Conservation (phyloP, 2,329 filamentous ascomycete species). For the Apiospora koreana region DNA sequence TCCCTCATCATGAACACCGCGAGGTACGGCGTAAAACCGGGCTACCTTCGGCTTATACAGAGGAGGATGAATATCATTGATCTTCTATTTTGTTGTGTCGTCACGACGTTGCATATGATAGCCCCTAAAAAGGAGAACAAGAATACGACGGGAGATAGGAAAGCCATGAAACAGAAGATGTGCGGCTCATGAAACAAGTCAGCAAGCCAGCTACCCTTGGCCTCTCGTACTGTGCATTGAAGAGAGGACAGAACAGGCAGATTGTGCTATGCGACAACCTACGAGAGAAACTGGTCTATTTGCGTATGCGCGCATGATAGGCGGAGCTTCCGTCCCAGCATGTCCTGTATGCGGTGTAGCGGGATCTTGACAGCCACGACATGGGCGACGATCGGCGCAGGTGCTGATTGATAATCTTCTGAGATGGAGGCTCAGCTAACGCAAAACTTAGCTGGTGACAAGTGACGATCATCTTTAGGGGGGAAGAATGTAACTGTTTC, state of each 20-base stretch:
- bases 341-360: background rate
- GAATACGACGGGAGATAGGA: background rate
- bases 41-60: background rate
- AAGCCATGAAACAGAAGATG: background rate
- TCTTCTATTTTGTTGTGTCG: background rate
- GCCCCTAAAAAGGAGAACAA: background rate
- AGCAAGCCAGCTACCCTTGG: background rate
- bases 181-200: conserved; percentile 5
- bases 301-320: background rate
- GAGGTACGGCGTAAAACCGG: background rate
- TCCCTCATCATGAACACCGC: background rate
- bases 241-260: background rate
- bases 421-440: background rate
- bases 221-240: background rate
- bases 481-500: background rate
- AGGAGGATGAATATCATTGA: too few species aligned
- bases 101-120: too few species aligned
- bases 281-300: background rate
- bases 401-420: background rate
- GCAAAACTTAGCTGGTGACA: background rate
- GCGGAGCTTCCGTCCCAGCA: background rate
- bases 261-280: background rate
- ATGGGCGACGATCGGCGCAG: background rate
- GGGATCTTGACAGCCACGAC: background rate
- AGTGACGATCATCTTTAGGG: background rate